These are phyloP conservation scores for Globisporangium parvum DNA, from an alignment of 352 stramenopile species.

Conservation along the genomic window DNA sequence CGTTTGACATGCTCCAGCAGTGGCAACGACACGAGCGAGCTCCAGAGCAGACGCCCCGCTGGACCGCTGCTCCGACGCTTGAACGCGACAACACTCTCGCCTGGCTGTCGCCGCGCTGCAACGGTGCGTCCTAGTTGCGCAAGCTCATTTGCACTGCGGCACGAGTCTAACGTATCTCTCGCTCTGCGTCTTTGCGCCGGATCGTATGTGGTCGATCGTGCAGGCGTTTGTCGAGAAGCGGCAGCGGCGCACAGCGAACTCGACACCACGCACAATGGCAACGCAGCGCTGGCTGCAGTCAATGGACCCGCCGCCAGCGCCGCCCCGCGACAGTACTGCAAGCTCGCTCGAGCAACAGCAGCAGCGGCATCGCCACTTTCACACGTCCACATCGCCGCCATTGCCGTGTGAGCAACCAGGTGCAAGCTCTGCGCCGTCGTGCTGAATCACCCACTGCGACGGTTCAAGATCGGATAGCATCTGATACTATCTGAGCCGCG, in stretches of 20 bases:
- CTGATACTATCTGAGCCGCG: too few relatives aligned
- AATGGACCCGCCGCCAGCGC: conserved; percentile 15
- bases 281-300: conserved; percentile 64
- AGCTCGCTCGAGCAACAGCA: background rate
- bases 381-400: background rate
- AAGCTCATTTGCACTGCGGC: background rate
- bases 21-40: background rate
- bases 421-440: too few relatives aligned
- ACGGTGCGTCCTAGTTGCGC: conserved; percentile 19
- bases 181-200: background rate
- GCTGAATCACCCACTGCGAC: too few relatives aligned
- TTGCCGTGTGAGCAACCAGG: background rate
- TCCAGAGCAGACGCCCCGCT: background rate
- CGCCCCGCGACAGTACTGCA: background rate
- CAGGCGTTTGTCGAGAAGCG: conserved; percentile 68
- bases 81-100: conserved; percentile 33
- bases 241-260: conserved; percentile 34
- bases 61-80: conserved; percentile 3
- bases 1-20: background rate
- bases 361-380: background rate
- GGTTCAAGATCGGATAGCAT: too few relatives aligned
- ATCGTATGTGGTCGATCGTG: too few relatives aligned
- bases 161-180: too few relatives aligned
- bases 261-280: conserved; percentile 52
- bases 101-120: conserved; percentile 39